phyloP scores from a whole-genome alignment of 2,329 filamentous ascomycete genomes.

The Rhinocladiella mackenziei region DNA sequence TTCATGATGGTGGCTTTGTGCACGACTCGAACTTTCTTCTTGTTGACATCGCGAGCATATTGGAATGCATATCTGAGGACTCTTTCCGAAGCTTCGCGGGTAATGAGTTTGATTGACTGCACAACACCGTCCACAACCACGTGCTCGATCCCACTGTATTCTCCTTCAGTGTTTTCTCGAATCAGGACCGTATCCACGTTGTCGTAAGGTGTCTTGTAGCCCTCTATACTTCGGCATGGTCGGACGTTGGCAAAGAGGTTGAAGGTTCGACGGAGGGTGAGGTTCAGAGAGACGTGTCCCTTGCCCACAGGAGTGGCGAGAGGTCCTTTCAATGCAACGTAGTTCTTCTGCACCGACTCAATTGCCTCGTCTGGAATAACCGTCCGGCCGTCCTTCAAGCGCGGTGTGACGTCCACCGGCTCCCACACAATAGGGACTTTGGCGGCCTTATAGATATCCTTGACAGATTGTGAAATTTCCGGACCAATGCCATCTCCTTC shows the following conservation, averaged over 20 bases:
- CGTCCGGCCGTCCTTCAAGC: conserved; percentile 90
- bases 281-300: conserved; percentile 97
- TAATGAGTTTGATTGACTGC: conserved; percentile 99
- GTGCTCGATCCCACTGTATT: conserved; percentile 99
- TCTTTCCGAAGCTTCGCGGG: conserved; percentile 84
- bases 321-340: conserved; percentile 95
- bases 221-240: conserved; percentile 92
- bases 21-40: conserved; percentile 80
- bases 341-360: conserved; percentile 88
- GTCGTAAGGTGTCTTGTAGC: conserved; percentile 98
- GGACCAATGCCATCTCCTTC: conserved; percentile 99
- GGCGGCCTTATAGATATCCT: conserved; percentile 96
- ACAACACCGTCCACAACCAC: conserved; percentile 96
- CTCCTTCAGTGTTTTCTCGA: conserved; percentile 98
- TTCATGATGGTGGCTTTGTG: conserved; percentile 99
- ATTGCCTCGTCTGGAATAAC: conserved; percentile 91
- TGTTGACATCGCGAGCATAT: conserved; percentile 87
- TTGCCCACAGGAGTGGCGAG: conserved; percentile 97
- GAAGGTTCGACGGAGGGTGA: conserved; percentile 97
- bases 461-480: conserved; percentile 95
- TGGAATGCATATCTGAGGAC: conserved; percentile 98
- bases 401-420: conserved; percentile 90
- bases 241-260: conserved; percentile 99
- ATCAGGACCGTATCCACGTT: conserved; percentile 95
- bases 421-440: conserved; percentile 98